Percentiles rank a stretch among this genome's conserved stretches.
These are phyloP conservation scores for Auricularia sp. DNA, from an alignment of 768 basidiomycete genomes.

Conservation along the genomic window DNA sequence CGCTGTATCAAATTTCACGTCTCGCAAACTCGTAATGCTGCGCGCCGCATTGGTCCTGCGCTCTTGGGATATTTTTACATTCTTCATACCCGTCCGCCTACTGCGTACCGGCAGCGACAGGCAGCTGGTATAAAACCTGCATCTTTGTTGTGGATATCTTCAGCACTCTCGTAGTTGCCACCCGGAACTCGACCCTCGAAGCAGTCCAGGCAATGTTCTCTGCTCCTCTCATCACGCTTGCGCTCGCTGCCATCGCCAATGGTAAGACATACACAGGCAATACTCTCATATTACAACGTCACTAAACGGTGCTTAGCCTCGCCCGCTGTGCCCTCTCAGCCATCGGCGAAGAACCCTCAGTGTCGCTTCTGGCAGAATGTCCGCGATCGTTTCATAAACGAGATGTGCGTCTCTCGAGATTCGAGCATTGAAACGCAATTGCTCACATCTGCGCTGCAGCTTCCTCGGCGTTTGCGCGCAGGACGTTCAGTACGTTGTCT, in stretches of 20 bases:
- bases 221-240: background rate
- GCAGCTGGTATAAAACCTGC: background rate
- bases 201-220: background rate
- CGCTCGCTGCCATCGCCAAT: background rate
- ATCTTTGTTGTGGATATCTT: background rate
- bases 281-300: background rate
- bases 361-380: background rate
- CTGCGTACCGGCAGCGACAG: background rate
- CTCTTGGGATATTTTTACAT: background rate
- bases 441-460: background rate
- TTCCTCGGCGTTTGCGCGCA: background rate
- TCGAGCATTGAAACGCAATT: background rate
- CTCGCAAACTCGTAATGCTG: background rate
- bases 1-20: background rate
- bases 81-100: background rate
- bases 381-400: background rate
- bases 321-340: background rate
- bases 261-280: background rate
- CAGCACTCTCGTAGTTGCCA: background rate
- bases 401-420: background rate
- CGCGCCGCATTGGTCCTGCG: background rate
- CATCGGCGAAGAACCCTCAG: background rate
- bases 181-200: background rate
- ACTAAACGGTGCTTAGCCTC: background rate
- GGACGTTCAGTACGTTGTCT: background rate